phyloP scores from a whole-genome alignment of 352 stramenopile genomes.

The Pythium sukuiense region DNA sequence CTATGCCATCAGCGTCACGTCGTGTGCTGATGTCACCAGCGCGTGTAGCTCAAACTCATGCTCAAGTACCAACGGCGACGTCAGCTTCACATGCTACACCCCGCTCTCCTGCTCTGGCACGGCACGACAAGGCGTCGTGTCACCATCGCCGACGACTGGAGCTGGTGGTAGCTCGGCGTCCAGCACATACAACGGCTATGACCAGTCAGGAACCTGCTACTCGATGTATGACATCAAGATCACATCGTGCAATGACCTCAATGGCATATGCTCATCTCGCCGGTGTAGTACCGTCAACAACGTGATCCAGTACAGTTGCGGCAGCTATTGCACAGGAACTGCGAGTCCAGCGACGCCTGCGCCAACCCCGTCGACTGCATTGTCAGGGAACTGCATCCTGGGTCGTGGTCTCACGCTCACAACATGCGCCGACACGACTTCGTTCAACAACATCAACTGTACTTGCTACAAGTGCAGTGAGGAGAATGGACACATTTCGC shows the following conservation, averaged over 20 bases:
- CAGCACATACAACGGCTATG: constrained; percentile 1
- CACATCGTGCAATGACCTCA: background rate
- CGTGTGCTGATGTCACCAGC: background rate
- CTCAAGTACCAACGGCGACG: background rate
- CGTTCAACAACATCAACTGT: background rate
- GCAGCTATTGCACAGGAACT: background rate
- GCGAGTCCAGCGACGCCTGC: constrained; percentile 2
- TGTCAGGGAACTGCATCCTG: background rate
- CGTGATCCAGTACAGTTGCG: background rate
- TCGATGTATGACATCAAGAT: background rate
- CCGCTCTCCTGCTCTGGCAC: background rate
- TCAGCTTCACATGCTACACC: background rate
- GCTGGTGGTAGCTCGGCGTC: background rate
- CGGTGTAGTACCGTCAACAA: background rate
- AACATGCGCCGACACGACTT: background rate
- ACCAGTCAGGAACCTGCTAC: constrained; percentile 1
- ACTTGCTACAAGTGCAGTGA: constrained; percentile 2
- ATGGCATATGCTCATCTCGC: background rate
- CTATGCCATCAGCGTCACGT: background rate
- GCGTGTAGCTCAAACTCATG: background rate
- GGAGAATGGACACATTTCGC: background rate
- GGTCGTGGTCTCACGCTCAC: background rate
- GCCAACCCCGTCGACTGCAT: background rate
- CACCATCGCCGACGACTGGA: background rate
- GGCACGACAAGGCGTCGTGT: background rate